Evolutionary conservation across 2,329 filamentous ascomycete genomes (phyloP), one percentile per base, ranked within the genome.

Genomic region (Diaporthe caulivora): DNA sequence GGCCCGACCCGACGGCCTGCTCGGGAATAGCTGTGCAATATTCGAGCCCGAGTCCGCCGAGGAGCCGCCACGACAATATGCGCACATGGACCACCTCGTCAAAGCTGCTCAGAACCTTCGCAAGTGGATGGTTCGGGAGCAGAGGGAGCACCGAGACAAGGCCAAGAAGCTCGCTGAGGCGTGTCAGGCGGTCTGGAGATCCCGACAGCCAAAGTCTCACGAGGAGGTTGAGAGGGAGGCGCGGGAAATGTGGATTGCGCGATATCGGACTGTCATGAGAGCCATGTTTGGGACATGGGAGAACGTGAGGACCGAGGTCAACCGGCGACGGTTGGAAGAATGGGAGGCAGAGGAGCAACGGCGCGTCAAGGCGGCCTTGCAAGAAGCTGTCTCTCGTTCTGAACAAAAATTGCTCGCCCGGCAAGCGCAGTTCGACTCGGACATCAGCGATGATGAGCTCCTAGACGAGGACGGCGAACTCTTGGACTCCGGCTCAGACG

Each of bases 191-290:
- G 92, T 92, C 80, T 95, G 93, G 93, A 86, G 91, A 69, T 86
- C 90, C 70, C 90, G 91, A 71, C 93, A 95, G 77, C 93, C 93
- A 15, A 94, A 94, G 78, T 92, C 92, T 0, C 87, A 89, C 1
- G 95, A 98, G 79, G 93, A 98, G 80, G 88, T 98, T 24, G 92
- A 95, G 78, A 90, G 90, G 18, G 96, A 98, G 80, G 91, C 94
- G 73, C 87, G 89, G 70, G 91, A 92, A 31, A 87, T 91, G 78
- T 91, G 91, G 82, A 87, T 92, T 75, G 84, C 86, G 58, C 89
- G 91, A 37, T 97, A 97, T 81, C 94, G 91, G 75, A 89, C 92
- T 74, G 89, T 98, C 21, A 86, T 93, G 76, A 92, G 83, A 76
- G 86, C 84, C 24, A 76, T 91, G 53, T 82, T 82, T 53, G 87